A percentile compares a stretch with the other conserved stretches of the same genome.
Evolutionary conservation across 805 yeast genomes (phyloP).

Genomic region (Zygoascus ofunaensis): DNA sequence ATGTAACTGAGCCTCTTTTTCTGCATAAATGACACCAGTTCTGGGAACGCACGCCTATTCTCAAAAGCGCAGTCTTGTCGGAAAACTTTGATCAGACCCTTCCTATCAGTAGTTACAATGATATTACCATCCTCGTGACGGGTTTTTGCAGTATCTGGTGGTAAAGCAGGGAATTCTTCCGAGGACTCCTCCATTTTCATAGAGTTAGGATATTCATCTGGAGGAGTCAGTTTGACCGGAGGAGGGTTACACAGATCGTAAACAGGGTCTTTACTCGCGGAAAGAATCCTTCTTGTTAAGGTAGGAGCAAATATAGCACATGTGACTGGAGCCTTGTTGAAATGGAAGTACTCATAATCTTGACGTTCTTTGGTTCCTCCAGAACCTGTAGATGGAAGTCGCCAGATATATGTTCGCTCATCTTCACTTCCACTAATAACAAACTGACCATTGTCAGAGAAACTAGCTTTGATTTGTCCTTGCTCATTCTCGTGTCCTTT

Average conservation of each 20-base stretch:
- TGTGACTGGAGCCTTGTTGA: constrained; percentile 66
- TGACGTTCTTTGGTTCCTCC: constrained; percentile 29
- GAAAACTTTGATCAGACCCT: constrained; percentile 66
- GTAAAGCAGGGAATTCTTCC: constrained; percentile 8
- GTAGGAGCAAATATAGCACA: constrained; percentile 72
- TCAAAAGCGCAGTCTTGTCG: constrained; percentile 66
- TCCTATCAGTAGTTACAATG: constrained; percentile 66
- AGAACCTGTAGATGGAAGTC: constrained; percentile 25
- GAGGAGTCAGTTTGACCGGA: constrained; percentile 19
- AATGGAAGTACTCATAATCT: constrained; percentile 63
- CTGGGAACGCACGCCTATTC: constrained; percentile 15
- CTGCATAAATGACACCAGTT: constrained; percentile 10
- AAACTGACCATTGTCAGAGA: constrained; percentile 47
- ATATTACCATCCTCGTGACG: constrained; percentile 33
- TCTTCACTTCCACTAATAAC: constrained; percentile 81
- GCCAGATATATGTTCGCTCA: constrained; percentile 82
- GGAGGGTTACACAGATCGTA: constrained; percentile 46
- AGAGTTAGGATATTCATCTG: not conserved
- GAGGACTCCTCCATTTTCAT: not conserved
- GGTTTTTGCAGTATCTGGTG: constrained; percentile 8
- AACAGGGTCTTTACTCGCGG: constrained; percentile 69
- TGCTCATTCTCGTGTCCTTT: constrained; percentile 66
- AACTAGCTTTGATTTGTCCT: constrained; percentile 61
- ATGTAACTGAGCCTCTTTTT: constrained; percentile 15
- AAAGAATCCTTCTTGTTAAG: constrained; percentile 51